Conservation (phyloP, 805 yeast species). For the Starmerella cellae region DNA sequence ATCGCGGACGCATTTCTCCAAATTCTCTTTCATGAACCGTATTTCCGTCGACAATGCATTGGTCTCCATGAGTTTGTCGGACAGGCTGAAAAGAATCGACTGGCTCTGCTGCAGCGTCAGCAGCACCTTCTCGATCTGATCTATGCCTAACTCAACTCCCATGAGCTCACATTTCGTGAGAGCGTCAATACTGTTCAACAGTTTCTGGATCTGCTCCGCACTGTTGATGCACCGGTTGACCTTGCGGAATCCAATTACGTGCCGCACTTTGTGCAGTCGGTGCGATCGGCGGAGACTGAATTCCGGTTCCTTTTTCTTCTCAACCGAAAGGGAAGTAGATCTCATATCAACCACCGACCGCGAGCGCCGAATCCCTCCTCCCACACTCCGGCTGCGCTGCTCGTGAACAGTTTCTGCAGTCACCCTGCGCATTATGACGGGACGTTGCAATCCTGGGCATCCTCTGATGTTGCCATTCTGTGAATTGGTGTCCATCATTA, state of each 20-base stretch:
- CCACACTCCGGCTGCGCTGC: too few relatives aligned
- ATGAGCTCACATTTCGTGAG: constrained; percentile 1
- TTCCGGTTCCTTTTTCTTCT: too few relatives aligned
- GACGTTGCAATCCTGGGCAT: too few relatives aligned
- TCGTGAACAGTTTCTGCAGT: too few relatives aligned
- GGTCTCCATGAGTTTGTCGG: constrained; percentile 3
- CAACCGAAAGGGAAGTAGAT: too few relatives aligned
- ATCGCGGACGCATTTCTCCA: constrained; percentile 11
- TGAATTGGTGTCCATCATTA: too few relatives aligned
- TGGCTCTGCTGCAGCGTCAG: constrained; percentile 6
- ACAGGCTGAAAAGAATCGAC: background rate
- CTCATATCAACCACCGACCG: too few relatives aligned
- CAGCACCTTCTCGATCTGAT: constrained; percentile 7
- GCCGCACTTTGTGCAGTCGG: constrained; percentile 1
- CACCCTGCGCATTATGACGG: too few relatives aligned
- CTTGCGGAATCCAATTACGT: constrained; percentile 12
- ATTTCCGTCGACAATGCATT: constrained; percentile 9
- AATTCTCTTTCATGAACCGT: constrained; percentile 8
- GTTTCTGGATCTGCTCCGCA: background rate
- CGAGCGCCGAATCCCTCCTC: too few relatives aligned
- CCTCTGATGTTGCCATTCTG: too few relatives aligned
- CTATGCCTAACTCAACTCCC: constrained; percentile 1
- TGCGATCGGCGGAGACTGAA: too few relatives aligned
- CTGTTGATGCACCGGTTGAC: constrained; percentile 1
- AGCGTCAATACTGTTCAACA: background rate